These are phyloP conservation scores for Saturnispora mendoncae DNA, from an alignment of 805 yeast genomes.

Conservation along the genomic window DNA sequence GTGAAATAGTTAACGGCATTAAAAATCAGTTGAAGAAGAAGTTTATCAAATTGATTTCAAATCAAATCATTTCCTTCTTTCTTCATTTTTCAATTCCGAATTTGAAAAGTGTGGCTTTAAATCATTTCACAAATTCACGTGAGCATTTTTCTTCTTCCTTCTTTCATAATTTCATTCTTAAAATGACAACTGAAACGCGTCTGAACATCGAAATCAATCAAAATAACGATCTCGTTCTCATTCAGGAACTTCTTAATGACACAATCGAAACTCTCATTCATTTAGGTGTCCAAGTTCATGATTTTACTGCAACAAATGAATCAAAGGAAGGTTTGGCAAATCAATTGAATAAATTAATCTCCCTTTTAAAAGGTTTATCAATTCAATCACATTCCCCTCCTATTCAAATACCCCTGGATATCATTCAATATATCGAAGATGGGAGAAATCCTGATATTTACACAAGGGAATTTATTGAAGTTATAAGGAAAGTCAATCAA, in stretches of 20 bases:
- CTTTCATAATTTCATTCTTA: background rate
- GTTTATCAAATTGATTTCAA: no score
- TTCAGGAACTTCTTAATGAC: slow-evolving; percentile 37
- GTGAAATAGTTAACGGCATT: slow-evolving; percentile 13
- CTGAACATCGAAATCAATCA: slow-evolving; percentile 7
- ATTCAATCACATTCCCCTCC: slow-evolving; percentile 28
- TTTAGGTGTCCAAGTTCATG: slow-evolving; percentile 86
- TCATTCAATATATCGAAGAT: slow-evolving; percentile 85
- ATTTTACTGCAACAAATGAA: slow-evolving; percentile 81
- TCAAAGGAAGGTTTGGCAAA: slow-evolving; percentile 52
- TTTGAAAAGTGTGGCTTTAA: slow-evolving; percentile 1
- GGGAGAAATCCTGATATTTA: slow-evolving; percentile 97
- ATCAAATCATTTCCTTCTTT: no score
- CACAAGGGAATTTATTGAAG: slow-evolving; percentile 92
- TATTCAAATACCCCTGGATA: slow-evolving; percentile 66
- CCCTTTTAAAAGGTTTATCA: slow-evolving; percentile 30
- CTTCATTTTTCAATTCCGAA: no score
- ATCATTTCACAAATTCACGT: slow-evolving; percentile 1
- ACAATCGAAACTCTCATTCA: slow-evolving; percentile 77
- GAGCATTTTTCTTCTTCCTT: background rate
- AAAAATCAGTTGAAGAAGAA: no score
- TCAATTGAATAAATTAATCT: slow-evolving; percentile 34
- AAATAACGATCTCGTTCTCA: slow-evolving; percentile 18
- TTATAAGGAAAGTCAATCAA: slow-evolving; percentile 84
- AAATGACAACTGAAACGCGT: slow-evolving; percentile 27